Percentiles rank a stretch among this genome's conserved stretches.
phyloP scores from a whole-genome alignment of 164 flowering plant genomes.

The Vitis labrusca region DNA sequence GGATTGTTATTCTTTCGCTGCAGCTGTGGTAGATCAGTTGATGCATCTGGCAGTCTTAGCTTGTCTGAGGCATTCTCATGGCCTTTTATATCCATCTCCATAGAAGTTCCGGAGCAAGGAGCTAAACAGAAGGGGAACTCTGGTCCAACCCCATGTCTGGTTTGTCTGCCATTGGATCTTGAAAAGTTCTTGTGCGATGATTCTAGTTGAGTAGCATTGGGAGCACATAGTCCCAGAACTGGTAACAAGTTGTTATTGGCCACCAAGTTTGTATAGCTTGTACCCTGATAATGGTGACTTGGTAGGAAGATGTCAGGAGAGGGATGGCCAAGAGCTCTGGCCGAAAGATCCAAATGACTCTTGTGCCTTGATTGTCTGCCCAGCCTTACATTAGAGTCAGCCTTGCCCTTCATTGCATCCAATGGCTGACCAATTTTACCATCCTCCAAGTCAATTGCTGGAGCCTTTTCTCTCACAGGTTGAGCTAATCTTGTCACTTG shows the following conservation, averaged over 20 bases:
- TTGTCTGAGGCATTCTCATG: slow-evolving; percentile 37
- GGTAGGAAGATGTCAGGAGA: slow-evolving; percentile 33
- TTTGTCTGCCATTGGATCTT: slow-evolving; percentile 41
- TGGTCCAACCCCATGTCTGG: slow-evolving; percentile 34
- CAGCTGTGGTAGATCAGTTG: slow-evolving; percentile 35
- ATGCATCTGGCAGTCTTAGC: slow-evolving; percentile 25
- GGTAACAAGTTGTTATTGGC: slow-evolving; percentile 53
- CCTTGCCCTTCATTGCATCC: slow-evolving; percentile 36
- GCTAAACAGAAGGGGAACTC: slow-evolving; percentile 69
- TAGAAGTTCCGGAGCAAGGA: slow-evolving; percentile 34
- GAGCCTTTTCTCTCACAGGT: slow-evolving; percentile 27
- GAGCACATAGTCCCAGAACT: slow-evolving; percentile 91
- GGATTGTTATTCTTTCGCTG: slow-evolving; percentile 27
- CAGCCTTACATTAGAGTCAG: slow-evolving; percentile 28
- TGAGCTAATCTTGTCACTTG: slow-evolving; percentile 23
- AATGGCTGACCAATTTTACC: slow-evolving; percentile 20
- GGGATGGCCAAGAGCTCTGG: slow-evolving; percentile 26
- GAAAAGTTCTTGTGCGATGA: slow-evolving; percentile 39
- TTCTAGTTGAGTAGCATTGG: slow-evolving; percentile 66
- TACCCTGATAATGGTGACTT: slow-evolving; percentile 31
- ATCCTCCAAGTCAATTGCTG: slow-evolving; percentile 37
- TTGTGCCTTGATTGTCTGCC: slow-evolving; percentile 39
- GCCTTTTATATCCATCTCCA: slow-evolving; percentile 33
- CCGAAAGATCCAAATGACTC: slow-evolving; percentile 46
- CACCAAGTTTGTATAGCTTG: slow-evolving; percentile 24